A percentile compares a stretch with the other conserved stretches of the same genome.
Conservation (phyloP, 176 grass and related monocot genomes). For the Rhynchospora breviuscula region DNA sequence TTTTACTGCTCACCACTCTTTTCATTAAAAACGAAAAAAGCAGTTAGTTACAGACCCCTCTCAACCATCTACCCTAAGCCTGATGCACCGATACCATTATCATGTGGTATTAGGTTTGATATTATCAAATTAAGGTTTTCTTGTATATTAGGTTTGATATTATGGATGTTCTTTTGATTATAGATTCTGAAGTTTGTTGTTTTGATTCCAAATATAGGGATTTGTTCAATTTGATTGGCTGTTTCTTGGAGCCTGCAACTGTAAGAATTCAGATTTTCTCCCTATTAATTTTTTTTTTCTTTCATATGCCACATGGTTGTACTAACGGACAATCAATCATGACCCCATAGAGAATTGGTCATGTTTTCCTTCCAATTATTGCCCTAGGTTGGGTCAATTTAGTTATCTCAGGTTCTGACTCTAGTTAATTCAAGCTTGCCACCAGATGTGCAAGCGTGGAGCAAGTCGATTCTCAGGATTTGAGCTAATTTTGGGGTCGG, state of each 20-base stretch:
- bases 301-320: neutral
- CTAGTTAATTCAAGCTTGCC: no score
- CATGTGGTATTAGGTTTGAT: no score
- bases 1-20: no score
- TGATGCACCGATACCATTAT: no score
- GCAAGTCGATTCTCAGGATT: no score
- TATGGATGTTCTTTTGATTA: neutral
- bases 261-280: constrained; percentile 44
- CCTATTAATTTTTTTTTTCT: neutral
- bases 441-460: no score
- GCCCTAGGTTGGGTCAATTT: neutral
- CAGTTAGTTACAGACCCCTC: no score
- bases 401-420: neutral
- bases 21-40: no score
- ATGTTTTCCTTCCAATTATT: neutral
- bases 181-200: neutral
- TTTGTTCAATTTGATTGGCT: constrained; percentile 84
- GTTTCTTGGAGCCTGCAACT: constrained; percentile 82
- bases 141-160: constrained; percentile 2
- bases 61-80: no score
- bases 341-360: neutral
- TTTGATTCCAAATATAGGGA: constrained; percentile 48
- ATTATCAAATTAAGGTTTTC: neutral
- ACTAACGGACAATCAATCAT: neutral
- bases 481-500: no score